phyloP scores from a whole-genome alignment of 2,329 filamentous ascomycete species.

The Teratosphaeria viscida region DNA sequence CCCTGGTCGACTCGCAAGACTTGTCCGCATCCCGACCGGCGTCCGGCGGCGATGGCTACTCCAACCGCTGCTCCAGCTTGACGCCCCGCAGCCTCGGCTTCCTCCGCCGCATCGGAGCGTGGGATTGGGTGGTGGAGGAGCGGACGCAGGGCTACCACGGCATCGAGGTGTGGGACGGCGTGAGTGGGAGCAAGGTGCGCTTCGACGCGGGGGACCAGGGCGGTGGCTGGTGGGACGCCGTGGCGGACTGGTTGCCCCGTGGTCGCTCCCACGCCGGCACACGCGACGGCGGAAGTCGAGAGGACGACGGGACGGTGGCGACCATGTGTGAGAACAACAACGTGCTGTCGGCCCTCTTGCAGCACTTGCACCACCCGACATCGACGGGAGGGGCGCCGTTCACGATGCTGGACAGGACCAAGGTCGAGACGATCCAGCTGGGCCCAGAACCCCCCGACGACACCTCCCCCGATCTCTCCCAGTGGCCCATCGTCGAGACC shows the following conservation, averaged over 20 bases:
- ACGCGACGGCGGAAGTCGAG: constrained; percentile 13
- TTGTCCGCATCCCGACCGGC: constrained; percentile 51
- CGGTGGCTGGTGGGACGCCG: constrained; percentile 14
- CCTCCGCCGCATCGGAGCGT: constrained; percentile 69
- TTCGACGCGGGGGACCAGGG: constrained; percentile 42
- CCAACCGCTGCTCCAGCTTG: constrained; percentile 90
- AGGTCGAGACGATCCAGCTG: constrained; percentile 67
- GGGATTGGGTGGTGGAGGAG: constrained; percentile 61
- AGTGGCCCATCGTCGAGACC: constrained; percentile 78
- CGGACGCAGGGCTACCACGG: constrained; percentile 82
- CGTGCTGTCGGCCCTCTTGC: constrained; percentile 65
- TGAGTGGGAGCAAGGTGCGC: constrained; percentile 75
- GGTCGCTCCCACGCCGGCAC: constrained; percentile 14
- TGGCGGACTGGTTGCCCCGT: constrained; percentile 21
- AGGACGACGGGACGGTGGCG: constrained; percentile 49
- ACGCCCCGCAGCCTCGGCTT: constrained; percentile 82
- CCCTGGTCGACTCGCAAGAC: constrained; percentile 83
- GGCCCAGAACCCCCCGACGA: constrained; percentile 45
- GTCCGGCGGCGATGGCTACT: constrained; percentile 63
- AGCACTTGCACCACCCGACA: constrained; percentile 9
- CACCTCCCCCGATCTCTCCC: constrained; percentile 58
- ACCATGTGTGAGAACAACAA: constrained; percentile 97
- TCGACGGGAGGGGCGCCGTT: constrained; percentile 44
- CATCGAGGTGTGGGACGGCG: constrained; percentile 98
- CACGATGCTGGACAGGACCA: constrained; percentile 63